Percentiles rank a stretch among this genome's conserved stretches.
Conservation (phyloP, 2,329 filamentous ascomycete species). For the Exophiala xenobiotica region DNA sequence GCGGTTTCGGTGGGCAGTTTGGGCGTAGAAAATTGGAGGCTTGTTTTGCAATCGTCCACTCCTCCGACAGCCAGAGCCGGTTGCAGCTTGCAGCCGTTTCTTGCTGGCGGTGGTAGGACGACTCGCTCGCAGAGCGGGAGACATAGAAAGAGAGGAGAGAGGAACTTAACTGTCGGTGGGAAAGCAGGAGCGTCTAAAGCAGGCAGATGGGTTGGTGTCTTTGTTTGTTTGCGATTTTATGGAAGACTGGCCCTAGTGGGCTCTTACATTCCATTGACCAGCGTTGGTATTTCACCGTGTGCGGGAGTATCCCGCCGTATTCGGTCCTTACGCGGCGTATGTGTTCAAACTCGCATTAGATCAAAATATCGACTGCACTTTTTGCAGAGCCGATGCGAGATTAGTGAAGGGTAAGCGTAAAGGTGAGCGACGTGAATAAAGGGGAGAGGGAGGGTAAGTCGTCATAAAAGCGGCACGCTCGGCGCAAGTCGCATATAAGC, state of each 20-base stretch:
- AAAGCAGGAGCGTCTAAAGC: constrained; percentile 3
- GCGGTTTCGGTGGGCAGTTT: constrained; percentile 3
- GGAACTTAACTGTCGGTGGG: constrained; percentile 3
- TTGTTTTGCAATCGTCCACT: constrained; percentile 8
- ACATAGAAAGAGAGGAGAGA: constrained; percentile 5
- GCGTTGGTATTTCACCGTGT: background rate
- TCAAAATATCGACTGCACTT: too few species aligned
- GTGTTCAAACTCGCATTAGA: too few species aligned
- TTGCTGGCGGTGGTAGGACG: constrained; percentile 2
- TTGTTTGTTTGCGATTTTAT: constrained; percentile 10
- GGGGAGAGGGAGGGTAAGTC: too few species aligned
- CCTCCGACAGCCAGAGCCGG: constrained; percentile 8
- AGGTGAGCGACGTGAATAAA: too few species aligned
- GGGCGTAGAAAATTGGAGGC: constrained; percentile 8
- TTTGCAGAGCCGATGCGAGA: too few species aligned
- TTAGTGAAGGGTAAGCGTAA: too few species aligned
- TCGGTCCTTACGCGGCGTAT: background rate
- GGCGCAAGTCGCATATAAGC: too few species aligned
- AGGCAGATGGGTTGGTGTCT: constrained; percentile 5
- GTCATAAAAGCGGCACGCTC: too few species aligned
- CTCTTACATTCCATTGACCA: constrained; percentile 4
- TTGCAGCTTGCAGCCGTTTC: constrained; percentile 6
- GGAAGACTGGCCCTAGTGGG: constrained; percentile 1
- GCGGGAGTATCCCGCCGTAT: background rate
- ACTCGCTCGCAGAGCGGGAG: constrained; percentile 5